phyloP scores from a whole-genome alignment of 345 rosid species.

The Populus deltoides region DNA sequence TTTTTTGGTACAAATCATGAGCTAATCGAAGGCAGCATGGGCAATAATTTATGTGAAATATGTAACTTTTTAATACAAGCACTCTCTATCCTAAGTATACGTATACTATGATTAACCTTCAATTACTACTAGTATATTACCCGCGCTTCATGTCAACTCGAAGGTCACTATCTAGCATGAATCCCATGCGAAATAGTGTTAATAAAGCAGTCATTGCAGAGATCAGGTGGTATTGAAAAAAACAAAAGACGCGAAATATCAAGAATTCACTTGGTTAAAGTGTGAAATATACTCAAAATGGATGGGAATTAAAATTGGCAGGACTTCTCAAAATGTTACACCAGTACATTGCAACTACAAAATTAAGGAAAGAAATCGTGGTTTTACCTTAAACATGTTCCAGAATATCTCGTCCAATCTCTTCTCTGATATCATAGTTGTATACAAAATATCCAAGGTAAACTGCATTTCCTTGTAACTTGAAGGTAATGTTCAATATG shows the following conservation, averaged over 20 bases:
- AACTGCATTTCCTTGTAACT: conserved; percentile 1
- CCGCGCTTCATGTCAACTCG: neutral
- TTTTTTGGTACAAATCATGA: neutral
- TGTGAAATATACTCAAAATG: neutral
- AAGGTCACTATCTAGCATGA: neutral
- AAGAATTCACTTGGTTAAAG: no score
- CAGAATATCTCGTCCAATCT: neutral
- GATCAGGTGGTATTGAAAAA: neutral
- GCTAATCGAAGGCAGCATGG: neutral
- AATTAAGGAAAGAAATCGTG: neutral
- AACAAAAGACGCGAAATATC: no score
- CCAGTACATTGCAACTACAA: neutral
- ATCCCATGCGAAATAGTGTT: neutral
- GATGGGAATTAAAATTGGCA: neutral
- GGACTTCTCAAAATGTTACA: neutral
- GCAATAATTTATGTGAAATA: neutral
- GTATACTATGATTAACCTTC: neutral
- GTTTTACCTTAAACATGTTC: neutral
- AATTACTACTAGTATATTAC: no score
- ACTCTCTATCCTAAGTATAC: neutral
- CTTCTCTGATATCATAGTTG: neutral
- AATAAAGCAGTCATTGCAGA: neutral
- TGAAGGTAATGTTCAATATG: conserved; percentile 9
- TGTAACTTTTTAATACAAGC: neutral
- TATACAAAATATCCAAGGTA: neutral